Conservation (phyloP, 2,329 filamentous ascomycete species). For the Neobulgaria alba region DNA sequence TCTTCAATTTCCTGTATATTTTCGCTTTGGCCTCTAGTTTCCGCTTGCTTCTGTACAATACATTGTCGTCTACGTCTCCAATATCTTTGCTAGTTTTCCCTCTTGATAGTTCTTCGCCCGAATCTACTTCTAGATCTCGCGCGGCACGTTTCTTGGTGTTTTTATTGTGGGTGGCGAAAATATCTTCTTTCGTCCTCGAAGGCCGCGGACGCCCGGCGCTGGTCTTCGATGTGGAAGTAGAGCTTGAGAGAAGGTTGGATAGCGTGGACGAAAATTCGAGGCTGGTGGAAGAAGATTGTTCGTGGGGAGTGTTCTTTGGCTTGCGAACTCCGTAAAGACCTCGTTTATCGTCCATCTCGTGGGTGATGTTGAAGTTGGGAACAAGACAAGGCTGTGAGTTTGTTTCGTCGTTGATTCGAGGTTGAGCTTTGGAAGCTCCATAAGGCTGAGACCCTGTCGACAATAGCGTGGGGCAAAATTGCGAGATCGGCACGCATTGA, state of each 20-base stretch:
- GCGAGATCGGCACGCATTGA: slow-evolving; percentile 1
- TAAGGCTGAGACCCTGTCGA: neutral
- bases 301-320: slow-evolving; percentile 57
- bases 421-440: too few relatives aligned
- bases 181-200: slow-evolving; percentile 52
- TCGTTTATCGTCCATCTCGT: too few relatives aligned
- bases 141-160: slow-evolving; percentile 54
- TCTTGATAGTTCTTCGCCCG: slow-evolving; percentile 45
- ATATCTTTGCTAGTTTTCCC: slow-evolving; percentile 46
- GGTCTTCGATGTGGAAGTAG: slow-evolving; percentile 31
- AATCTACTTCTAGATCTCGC: slow-evolving; percentile 44
- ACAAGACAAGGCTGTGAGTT: too few relatives aligned
- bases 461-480: too few relatives aligned
- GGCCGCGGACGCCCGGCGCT: slow-evolving; percentile 43
- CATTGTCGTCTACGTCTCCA: slow-evolving; percentile 47
- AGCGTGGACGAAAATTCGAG: slow-evolving; percentile 86
- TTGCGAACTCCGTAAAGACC: slow-evolving; percentile 67
- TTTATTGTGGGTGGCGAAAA: slow-evolving; percentile 60
- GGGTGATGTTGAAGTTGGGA: too few relatives aligned
- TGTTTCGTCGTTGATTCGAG: too few relatives aligned
- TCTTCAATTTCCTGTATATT: slow-evolving; percentile 82
- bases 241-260: slow-evolving; percentile 65
- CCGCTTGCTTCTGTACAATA: slow-evolving; percentile 57
- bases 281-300: slow-evolving; percentile 61
- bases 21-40: slow-evolving; percentile 87